Evolutionary conservation across 169 alveolate genomes (phyloP).

Genomic region (Plasmodium inui): DNA sequence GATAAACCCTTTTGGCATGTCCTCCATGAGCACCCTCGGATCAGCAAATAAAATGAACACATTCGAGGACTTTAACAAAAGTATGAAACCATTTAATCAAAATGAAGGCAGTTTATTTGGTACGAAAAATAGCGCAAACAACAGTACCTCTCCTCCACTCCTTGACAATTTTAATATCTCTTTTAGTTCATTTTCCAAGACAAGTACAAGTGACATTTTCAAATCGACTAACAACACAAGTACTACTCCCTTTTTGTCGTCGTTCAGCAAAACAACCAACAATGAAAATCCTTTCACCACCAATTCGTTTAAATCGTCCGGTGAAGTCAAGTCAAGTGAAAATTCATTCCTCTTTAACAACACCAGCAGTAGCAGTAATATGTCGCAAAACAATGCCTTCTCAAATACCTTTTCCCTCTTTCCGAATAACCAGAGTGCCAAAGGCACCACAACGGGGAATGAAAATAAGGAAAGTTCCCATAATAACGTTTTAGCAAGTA

Average conservation of each 20-base stretch:
- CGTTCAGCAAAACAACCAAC: background rate
- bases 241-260: constrained; percentile 1
- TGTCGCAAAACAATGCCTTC: background rate
- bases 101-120: constrained; percentile 46
- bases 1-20: constrained; percentile 36
- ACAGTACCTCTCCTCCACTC: background rate
- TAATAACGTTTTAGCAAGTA: background rate
- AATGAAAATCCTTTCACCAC: constrained; percentile 2
- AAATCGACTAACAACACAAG: constrained; percentile 12
- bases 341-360: constrained; percentile 26
- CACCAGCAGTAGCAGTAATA: constrained; percentile 2
- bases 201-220: constrained; percentile 64
- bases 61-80: constrained; percentile 25
- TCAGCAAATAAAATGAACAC: constrained; percentile 57
- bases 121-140: constrained; percentile 24
- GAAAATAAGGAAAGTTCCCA: background rate
- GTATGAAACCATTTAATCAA: constrained; percentile 54
- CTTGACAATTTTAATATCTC: constrained; percentile 14
- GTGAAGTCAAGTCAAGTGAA: constrained; percentile 16
- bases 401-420: constrained; percentile 18
- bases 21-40: background rate
- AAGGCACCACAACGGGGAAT: background rate
- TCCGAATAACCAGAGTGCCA: background rate
- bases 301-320: constrained; percentile 8
- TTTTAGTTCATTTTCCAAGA: constrained; percentile 58